These are phyloP conservation scores for Cadophora luteo-olivacea DNA, from an alignment of 2,329 filamentous ascomycete genomes.

Conservation along the genomic window DNA sequence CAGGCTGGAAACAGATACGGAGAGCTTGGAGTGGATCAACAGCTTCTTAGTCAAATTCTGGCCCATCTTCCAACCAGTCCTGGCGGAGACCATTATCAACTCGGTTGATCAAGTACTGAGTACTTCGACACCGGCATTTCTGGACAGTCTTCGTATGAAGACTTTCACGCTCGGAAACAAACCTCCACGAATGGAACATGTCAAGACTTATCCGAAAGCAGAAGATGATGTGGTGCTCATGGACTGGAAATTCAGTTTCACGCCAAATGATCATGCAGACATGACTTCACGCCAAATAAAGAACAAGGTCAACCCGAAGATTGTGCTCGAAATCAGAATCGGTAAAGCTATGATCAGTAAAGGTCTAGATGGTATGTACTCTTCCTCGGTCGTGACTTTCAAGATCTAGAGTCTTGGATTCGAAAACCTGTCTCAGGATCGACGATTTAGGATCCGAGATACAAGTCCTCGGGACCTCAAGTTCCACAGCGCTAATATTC, in stretches of 20 bases:
- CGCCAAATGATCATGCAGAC: constrained; percentile 90
- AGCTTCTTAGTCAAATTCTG: constrained; percentile 98
- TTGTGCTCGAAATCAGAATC: constrained; percentile 91
- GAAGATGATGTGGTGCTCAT: constrained; percentile 96
- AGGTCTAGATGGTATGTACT: constrained; percentile 79
- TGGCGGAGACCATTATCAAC: constrained; percentile 89
- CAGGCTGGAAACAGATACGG: constrained; percentile 85
- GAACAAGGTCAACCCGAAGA: constrained; percentile 96
- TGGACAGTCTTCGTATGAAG: constrained; percentile 93
- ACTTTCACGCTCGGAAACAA: constrained; percentile 94
- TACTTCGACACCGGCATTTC: constrained; percentile 86
- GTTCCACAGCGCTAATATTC: no score
- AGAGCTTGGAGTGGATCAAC: constrained; percentile 99
- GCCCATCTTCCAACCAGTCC: constrained; percentile 96
- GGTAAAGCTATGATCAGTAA: constrained; percentile 98
- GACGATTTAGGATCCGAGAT: no score
- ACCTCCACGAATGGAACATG: constrained; percentile 93
- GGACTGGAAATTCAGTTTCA: constrained; percentile 99
- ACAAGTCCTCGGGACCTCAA: no score
- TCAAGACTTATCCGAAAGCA: constrained; percentile 96
- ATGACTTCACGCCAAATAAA: constrained; percentile 89
- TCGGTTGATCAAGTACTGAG: constrained; percentile 96
- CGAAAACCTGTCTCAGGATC: no score
- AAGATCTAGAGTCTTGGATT: no score
- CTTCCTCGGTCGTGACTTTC: no score